Evolutionary conservation across 2,329 filamentous ascomycete species (phyloP), one percentile per base, ranked within the genome.

Genomic region (Monilinia fructigena): DNA sequence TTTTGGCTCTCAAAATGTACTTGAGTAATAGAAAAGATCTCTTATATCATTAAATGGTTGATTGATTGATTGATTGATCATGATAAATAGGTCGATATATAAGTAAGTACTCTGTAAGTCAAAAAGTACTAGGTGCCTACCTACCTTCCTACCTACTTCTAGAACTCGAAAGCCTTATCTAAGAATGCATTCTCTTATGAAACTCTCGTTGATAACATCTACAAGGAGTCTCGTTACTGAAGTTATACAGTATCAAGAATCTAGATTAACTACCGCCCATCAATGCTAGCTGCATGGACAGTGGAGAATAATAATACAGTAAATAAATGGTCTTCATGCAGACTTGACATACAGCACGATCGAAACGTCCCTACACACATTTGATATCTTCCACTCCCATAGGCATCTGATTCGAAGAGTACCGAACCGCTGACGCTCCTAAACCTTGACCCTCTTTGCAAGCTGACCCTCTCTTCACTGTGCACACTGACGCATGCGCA

Each of bases 341-440:
- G 40, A 31, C 10, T 45, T 28, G 31, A 26, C 35, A 59, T 28
- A 48, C n/a, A n/a, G 31, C 31, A 35, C 31, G 5, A 35, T 35
- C 35, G 8, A 48, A 48, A 35, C 35, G 11, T 59, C 47, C 42
- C 31, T 45, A 45, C 40, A 45, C 40, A 20, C 18, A 47, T 59
- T 59, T 40, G 26, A 47, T 4, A 14, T 40, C 23, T 47, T 59
- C 55, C 28, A 59, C 55, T 6, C 31, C 31, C 31, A 35, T 35
- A 2, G 55, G 18, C 40, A 47, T 14, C 28, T 59, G 55, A 59
- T 59, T 59, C 55, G 55, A 59, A 59, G 55, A n/a, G 26, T 20
- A 31, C 26, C 55, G 55, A 58, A 12, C 55, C 40, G 47, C 42
- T 47, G 40, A 47, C 16, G 40, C 55, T 58, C 40, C n/a, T n/a